Conservation (phyloP, 352 stramenopile genomes). For the Globisporangium viniferum region DNA sequence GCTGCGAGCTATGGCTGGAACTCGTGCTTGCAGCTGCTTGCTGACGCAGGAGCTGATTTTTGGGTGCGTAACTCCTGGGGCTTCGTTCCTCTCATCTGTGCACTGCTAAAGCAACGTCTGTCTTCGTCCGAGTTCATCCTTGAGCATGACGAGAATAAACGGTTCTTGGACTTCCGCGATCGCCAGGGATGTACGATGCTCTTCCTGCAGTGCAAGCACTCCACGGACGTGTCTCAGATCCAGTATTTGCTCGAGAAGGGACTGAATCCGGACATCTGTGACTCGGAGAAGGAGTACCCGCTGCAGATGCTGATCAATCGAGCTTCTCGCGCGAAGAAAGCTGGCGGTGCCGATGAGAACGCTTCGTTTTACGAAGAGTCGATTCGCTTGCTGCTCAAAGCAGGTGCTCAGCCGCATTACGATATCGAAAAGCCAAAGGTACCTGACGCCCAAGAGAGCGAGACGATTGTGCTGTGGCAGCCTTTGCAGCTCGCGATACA, state of each 20-base stretch:
- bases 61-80: conserved; percentile 76
- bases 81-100: conserved; percentile 67
- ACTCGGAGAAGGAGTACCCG: conserved; percentile 59
- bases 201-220: conserved; percentile 77
- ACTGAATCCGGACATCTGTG: conserved; percentile 62
- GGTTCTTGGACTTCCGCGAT: conserved; percentile 72
- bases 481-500: conserved; percentile 62
- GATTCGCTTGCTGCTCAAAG: conserved; percentile 47
- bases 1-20: conserved; percentile 74
- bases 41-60: conserved; percentile 51
- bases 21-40: conserved; percentile 59
- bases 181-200: conserved; percentile 75
- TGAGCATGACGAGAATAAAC: conserved; percentile 46
- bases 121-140: conserved; percentile 64
- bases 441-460: conserved; percentile 8
- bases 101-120: conserved; percentile 60
- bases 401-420: conserved; percentile 44
- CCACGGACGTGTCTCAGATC: conserved; percentile 53
- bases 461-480: conserved; percentile 26
- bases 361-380: conserved; percentile 43
- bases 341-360: conserved; percentile 5
- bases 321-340: conserved; percentile 13
- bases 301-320: conserved; percentile 57
- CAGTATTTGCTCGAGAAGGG: conserved; percentile 71
- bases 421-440: conserved; percentile 28